A percentile compares a stretch with the other conserved stretches of the same genome.
These are phyloP conservation scores for Arthroderma uncinatum DNA, from an alignment of 2,329 filamentous ascomycete species.

Conservation along the genomic window DNA sequence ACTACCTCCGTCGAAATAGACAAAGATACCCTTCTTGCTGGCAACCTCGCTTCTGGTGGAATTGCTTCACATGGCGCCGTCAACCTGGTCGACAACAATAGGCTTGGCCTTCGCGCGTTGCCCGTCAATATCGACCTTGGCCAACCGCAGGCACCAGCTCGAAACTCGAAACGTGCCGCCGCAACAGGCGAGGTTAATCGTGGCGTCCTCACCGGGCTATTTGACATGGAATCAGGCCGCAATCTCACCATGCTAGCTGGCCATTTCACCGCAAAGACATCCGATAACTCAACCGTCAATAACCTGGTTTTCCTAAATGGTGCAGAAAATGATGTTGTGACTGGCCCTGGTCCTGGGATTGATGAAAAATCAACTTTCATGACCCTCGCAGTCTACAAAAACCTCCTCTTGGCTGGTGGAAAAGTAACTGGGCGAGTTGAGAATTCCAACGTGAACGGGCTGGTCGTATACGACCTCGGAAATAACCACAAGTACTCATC, in stretches of 20 bases:
- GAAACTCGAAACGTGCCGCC: slow-evolving; percentile 21
- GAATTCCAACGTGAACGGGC: slow-evolving; percentile 53
- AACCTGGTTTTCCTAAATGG: slow-evolving; percentile 78
- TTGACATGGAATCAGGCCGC: slow-evolving; percentile 14
- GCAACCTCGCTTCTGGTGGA: slow-evolving; percentile 68
- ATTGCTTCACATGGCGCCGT: slow-evolving; percentile 62
- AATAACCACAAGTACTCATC: slow-evolving; percentile 46
- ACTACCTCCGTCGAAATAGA: slow-evolving; percentile 57
- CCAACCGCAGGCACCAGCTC: slow-evolving; percentile 16
- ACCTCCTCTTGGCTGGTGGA: slow-evolving; percentile 72
- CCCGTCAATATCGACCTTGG: slow-evolving; percentile 40
- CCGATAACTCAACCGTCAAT: slow-evolving; percentile 58
- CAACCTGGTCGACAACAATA: slow-evolving; percentile 41
- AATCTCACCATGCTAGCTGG: slow-evolving; percentile 85
- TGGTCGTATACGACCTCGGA: slow-evolving; percentile 68
- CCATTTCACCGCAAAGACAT: slow-evolving; percentile 62
- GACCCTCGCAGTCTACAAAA: slow-evolving; percentile 55
- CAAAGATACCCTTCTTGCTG: slow-evolving; percentile 59
- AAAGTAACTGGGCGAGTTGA: slow-evolving; percentile 60
- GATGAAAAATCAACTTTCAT: slow-evolving; percentile 63
- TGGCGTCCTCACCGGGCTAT: slow-evolving; percentile 23
- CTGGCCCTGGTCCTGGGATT: slow-evolving; percentile 52
- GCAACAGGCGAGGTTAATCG: slow-evolving; percentile 26
- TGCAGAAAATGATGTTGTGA: slow-evolving; percentile 53
- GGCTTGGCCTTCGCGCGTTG: slow-evolving; percentile 31